Percentiles rank a stretch among this genome's conserved stretches.
Evolutionary conservation across 73 alveolate species (phyloP).

Genomic region (Paramecium bursaria): DNA sequence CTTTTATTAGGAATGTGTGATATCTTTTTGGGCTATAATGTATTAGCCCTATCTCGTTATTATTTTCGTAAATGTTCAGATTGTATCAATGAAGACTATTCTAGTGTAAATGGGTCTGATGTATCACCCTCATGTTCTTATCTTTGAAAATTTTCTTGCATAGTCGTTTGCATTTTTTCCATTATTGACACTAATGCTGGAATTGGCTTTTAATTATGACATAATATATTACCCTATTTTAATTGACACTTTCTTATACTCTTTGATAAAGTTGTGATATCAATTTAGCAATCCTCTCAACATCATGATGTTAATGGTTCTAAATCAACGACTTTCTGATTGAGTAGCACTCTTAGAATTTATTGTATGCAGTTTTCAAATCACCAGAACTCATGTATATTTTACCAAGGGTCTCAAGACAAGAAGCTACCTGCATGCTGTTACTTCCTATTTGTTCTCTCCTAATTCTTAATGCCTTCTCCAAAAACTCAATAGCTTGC

Average conservation of each 20-base stretch:
- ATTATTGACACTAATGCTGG: too few relatives aligned
- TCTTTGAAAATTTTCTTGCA: too few relatives aligned
- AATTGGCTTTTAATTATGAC: neutral
- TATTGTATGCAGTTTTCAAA: neutral
- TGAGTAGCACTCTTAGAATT: slow-evolving; percentile 24
- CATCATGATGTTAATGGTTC: slow-evolving; percentile 2
- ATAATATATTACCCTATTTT: neutral
- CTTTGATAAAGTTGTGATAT: neutral
- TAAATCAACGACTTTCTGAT: slow-evolving; percentile 21
- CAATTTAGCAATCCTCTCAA: slow-evolving; percentile 31
- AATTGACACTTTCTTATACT: neutral
- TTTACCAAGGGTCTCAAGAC: slow-evolving; percentile 44
- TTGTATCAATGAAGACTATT: neutral
- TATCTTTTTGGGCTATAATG: too few relatives aligned
- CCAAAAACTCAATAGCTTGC: slow-evolving; percentile 21
- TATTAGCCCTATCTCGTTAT: neutral
- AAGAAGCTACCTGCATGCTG: slow-evolving; percentile 14
- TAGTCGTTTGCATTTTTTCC: too few relatives aligned
- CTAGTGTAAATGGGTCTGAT: neutral
- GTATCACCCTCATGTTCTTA: too few relatives aligned
- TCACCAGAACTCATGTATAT: slow-evolving; percentile 16
- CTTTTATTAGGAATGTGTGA: too few relatives aligned
- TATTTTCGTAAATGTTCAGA: too few relatives aligned
- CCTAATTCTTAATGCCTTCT: slow-evolving; percentile 32
- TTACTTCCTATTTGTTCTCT: slow-evolving; percentile 29